Conservation (phyloP, 164 flowering plant genomes). For the Stephania japonica region DNA sequence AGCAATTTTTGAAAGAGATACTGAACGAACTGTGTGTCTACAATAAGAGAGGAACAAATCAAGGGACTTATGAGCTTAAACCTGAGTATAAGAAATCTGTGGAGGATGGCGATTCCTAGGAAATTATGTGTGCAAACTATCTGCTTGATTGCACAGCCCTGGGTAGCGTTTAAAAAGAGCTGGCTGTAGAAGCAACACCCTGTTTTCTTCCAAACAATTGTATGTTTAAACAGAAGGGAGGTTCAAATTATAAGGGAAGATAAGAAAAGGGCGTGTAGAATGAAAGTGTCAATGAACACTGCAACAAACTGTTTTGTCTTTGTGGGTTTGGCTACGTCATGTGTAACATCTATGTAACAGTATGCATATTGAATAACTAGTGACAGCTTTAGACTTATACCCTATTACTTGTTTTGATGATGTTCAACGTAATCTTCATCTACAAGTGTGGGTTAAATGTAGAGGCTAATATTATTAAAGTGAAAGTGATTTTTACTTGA, state of each 20-base stretch:
- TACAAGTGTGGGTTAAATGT: neutral
- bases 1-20: slow-evolving; percentile 95
- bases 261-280: neutral
- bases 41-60: slow-evolving; percentile 86
- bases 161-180: slow-evolving; percentile 1
- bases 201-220: neutral
- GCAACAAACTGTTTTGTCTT: neutral
- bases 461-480: neutral
- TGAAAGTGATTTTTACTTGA: neutral
- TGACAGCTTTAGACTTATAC: no score
- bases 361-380: neutral
- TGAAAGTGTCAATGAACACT: neutral
- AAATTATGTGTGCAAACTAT: slow-evolving; percentile 9
- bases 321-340: neutral
- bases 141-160: slow-evolving; percentile 4
- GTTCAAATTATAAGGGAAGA: neutral
- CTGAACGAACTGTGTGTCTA: slow-evolving; percentile 79
- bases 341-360: neutral
- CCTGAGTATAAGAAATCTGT: slow-evolving; percentile 81
- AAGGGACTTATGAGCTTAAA: slow-evolving; percentile 89
- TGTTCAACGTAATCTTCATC: neutral
- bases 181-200: neutral
- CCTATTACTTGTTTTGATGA: neutral
- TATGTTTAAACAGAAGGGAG: neutral
- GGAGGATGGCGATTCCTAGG: slow-evolving; percentile 52